A percentile compares a stretch with the other conserved stretches of the same genome.
Evolutionary conservation across 202 grass and related monocot genomes (phyloP).

Genomic region (Schoenoplectus triqueter): DNA sequence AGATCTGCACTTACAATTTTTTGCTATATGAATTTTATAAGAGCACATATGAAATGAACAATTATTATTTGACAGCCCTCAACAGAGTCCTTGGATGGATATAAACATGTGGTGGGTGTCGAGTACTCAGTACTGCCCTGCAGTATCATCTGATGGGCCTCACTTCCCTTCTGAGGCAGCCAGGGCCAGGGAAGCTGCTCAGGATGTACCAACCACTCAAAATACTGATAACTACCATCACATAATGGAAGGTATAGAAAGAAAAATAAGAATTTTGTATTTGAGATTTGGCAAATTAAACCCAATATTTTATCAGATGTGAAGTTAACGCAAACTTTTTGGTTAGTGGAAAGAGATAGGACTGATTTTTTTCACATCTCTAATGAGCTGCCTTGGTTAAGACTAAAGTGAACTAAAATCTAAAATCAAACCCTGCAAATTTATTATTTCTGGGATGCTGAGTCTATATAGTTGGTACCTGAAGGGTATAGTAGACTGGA

Average conservation of each 20-base stretch:
- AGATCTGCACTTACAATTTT: not conserved
- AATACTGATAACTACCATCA: slow-evolving; percentile 68
- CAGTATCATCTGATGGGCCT: slow-evolving; percentile 49
- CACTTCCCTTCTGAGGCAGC: slow-evolving; percentile 71
- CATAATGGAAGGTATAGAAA: slow-evolving; percentile 68
- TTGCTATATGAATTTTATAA: slow-evolving; percentile 1
- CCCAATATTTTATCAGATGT: not conserved
- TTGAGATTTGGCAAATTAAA: slow-evolving; percentile 4
- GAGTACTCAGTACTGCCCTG: slow-evolving; percentile 72
- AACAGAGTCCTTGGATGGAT: not conserved
- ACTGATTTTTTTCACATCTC: not conserved
- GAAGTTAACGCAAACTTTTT: not conserved
- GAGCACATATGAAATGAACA: not conserved
- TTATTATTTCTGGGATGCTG: not conserved
- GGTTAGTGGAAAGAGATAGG: not conserved
- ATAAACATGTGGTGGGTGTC: slow-evolving; percentile 71
- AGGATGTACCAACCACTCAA: slow-evolving; percentile 57
- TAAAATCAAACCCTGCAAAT: not conserved
- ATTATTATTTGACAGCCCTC: slow-evolving; percentile 49
- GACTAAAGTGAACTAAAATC: not conserved
- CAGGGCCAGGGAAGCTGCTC: slow-evolving; percentile 64
- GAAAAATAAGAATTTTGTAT: not conserved
- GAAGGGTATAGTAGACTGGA: not conserved
- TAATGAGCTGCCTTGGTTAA: not conserved
- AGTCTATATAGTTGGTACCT: not conserved